Percentiles rank a stretch among this genome's conserved stretches.
These are phyloP conservation scores for Elsinoe necatrix DNA, from an alignment of 2,329 filamentous ascomycete species.

Conservation along the genomic window DNA sequence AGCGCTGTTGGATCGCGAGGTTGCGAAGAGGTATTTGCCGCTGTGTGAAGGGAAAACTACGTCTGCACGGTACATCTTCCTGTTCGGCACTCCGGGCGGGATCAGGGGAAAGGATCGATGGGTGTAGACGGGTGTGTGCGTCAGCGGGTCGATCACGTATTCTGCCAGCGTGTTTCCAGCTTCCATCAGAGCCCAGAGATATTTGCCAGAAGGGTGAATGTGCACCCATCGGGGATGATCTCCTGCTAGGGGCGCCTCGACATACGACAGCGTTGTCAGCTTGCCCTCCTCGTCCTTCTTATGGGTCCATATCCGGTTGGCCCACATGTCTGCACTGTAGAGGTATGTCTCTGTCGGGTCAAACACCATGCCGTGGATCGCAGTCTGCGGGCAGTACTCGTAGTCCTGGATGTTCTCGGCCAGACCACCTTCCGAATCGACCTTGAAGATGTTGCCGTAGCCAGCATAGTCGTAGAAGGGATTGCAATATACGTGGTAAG, in stretches of 20 bases:
- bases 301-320: constrained; percentile 79
- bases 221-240: constrained; percentile 88
- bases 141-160: constrained; percentile 67
- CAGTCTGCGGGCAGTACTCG: constrained; percentile 59
- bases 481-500: constrained; percentile 79
- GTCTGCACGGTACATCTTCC: constrained; percentile 69
- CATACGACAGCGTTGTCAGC: constrained; percentile 60
- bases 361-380: constrained; percentile 77
- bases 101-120: constrained; percentile 69
- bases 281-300: constrained; percentile 57
- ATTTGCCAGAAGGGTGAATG: constrained; percentile 67
- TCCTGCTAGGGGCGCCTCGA: constrained; percentile 59
- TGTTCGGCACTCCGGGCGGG: constrained; percentile 54
- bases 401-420: constrained; percentile 62
- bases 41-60: constrained; percentile 66
- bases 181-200: constrained; percentile 83
- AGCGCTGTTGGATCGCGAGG: constrained; percentile 68
- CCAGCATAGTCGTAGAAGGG: constrained; percentile 84
- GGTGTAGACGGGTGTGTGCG: constrained; percentile 70
- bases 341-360: constrained; percentile 64
- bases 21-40: constrained; percentile 72
- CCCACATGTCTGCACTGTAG: constrained; percentile 69
- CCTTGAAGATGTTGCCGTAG: constrained; percentile 67
- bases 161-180: constrained; percentile 76
- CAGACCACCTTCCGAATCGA: constrained; percentile 50